These are phyloP conservation scores for Holtermanniella nyarrowii DNA, from an alignment of 768 basidiomycete genomes.

Conservation along the genomic window DNA sequence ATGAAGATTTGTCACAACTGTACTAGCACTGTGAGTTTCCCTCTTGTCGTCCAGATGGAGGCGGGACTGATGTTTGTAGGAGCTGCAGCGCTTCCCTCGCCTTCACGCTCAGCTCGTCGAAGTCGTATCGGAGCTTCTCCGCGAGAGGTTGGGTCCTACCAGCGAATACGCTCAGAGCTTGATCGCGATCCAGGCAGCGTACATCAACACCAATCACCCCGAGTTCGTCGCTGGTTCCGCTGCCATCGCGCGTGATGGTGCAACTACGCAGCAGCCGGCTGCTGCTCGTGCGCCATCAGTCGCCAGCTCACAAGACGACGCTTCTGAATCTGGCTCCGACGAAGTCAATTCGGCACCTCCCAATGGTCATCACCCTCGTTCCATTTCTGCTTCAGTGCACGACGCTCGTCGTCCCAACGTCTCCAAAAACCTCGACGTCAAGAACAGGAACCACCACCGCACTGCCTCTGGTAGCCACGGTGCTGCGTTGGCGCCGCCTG, in stretches of 20 bases:
- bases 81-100: conserved; percentile 87
- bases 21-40: conserved; percentile 63
- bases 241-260: conserved; percentile 35
- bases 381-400: conserved; percentile 65
- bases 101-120: conserved; percentile 90
- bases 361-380: conserved; percentile 46
- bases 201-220: conserved; percentile 99
- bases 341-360: conserved; percentile 26
- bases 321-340: conserved; percentile 49
- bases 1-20: conserved; percentile 99
- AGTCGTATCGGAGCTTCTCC: conserved; percentile 87
- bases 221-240: conserved; percentile 77
- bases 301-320: conserved; percentile 49
- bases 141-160: conserved; percentile 90
- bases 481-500: conserved; percentile 1
- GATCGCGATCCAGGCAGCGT: conserved; percentile 94
- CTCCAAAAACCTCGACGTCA: conserved; percentile 32
- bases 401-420: conserved; percentile 51
- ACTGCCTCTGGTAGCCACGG: conserved; percentile 13
- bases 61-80: conserved; percentile 46
- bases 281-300: conserved; percentile 15
- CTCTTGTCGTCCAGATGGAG: background rate
- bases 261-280: conserved; percentile 3
- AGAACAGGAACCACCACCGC: conserved; percentile 20
- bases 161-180: conserved; percentile 93